Conservation (phyloP, 768 basidiomycete species). For the Lactarius pseudohatsudake region DNA sequence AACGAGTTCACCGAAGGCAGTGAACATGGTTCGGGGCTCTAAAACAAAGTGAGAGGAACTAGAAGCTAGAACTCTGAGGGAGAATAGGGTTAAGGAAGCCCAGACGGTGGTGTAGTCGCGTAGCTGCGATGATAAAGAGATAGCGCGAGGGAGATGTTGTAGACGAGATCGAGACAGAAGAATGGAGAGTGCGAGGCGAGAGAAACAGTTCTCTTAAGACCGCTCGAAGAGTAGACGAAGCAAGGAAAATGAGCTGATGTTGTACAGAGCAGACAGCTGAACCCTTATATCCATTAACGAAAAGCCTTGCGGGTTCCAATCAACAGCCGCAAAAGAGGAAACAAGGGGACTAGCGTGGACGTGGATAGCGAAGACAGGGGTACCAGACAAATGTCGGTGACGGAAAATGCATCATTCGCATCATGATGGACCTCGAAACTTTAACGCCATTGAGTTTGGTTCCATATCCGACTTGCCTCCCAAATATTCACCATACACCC, state of each 20-base stretch:
- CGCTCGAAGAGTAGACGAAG: no score
- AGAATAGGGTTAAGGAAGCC: not conserved
- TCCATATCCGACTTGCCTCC: no score
- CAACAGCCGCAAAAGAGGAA: not conserved
- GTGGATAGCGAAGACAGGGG: no score
- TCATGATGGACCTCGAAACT: no score
- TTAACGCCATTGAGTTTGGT: no score
- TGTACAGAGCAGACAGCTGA: not conserved
- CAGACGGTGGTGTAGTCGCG: no score
- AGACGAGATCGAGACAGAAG: not conserved
- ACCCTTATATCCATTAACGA: not conserved
- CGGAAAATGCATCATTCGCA: no score
- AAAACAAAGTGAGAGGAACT: not conserved
- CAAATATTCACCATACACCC: no score
- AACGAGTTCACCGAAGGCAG: slow-evolving; percentile 15
- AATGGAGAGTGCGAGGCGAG: not conserved
- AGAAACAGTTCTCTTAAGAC: not conserved
- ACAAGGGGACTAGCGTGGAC: not conserved
- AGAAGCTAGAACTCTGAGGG: not conserved
- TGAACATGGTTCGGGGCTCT: slow-evolving; percentile 2
- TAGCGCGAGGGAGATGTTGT: not conserved
- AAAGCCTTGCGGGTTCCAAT: no score
- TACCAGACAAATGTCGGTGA: no score
- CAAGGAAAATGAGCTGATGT: not conserved
- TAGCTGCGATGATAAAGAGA: no score